Evolutionary conservation across 768 basidiomycete genomes (phyloP).

Genomic region (Xerocomellus amylosporus): DNA sequence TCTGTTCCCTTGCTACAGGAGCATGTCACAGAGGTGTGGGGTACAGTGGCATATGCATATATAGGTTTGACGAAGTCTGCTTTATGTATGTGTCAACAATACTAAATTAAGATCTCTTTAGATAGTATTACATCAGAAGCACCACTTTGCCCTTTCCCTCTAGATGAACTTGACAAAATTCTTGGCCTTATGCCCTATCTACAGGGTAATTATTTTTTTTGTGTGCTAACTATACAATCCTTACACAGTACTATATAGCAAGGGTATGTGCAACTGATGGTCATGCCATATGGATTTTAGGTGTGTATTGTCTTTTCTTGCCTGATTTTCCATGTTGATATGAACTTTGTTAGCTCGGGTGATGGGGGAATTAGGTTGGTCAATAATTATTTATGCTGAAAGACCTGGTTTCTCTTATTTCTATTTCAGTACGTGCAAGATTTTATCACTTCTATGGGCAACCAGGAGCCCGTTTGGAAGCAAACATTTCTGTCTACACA

Average conservation of each 20-base stretch:
- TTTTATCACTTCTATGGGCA: slow-evolving; percentile 1
- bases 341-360: background rate
- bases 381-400: background rate
- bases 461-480: slow-evolving; percentile 1
- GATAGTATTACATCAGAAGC: background rate
- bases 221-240: background rate
- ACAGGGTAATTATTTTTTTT: background rate
- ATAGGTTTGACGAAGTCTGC: background rate
- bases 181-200: background rate
- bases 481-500: background rate
- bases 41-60: background rate
- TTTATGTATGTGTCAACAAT: too few relatives aligned
- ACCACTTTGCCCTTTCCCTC: background rate
- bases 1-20: background rate
- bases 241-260: background rate
- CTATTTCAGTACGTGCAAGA: background rate
- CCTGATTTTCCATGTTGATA: background rate
- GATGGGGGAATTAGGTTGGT: background rate
- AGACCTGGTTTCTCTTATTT: background rate
- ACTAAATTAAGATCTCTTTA: background rate
- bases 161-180: background rate
- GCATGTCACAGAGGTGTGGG: background rate
- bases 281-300: background rate
- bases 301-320: background rate
- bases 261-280: background rate